Percentiles rank a stretch among this genome's conserved stretches.
These are phyloP conservation scores for Phalaenopsis equestris DNA, from an alignment of 106 monocot genomes.

Conservation along the genomic window DNA sequence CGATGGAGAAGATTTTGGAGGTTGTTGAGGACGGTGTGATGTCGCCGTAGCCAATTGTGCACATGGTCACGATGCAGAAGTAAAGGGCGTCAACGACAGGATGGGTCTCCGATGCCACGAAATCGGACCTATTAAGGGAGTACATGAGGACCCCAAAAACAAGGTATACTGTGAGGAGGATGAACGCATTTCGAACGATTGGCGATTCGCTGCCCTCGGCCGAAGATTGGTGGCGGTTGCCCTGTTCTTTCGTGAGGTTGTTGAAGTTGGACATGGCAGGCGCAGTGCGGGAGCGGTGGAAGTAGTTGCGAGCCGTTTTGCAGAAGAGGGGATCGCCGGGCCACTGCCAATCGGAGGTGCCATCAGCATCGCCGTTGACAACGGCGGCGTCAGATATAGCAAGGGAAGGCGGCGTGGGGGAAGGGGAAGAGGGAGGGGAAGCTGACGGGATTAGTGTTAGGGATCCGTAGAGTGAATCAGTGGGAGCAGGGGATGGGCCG, in stretches of 20 bases:
- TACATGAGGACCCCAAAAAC: constrained; percentile 57
- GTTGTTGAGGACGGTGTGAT: constrained; percentile 66
- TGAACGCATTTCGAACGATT: constrained; percentile 39
- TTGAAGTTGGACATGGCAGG: constrained; percentile 44
- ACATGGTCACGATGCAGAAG: constrained; percentile 95
- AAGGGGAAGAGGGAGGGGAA: background rate
- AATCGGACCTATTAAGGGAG: constrained; percentile 35
- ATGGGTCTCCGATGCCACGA: constrained; percentile 41
- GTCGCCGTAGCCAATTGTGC: constrained; percentile 93
- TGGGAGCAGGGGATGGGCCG: constrained; percentile 22
- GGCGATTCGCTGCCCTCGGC: constrained; percentile 13
- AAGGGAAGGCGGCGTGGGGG: constrained; percentile 5
- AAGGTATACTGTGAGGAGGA: constrained; percentile 63
- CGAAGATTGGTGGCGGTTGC: background rate
- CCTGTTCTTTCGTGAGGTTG: background rate
- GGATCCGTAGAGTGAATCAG: constrained; percentile 1
- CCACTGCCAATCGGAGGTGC: background rate
- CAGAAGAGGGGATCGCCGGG: background rate
- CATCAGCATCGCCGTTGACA: background rate
- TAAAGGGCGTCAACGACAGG: constrained; percentile 78
- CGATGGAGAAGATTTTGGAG: constrained; percentile 78
- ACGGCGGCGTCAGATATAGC: background rate
- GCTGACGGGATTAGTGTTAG: constrained; percentile 2
- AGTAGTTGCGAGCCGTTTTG: constrained; percentile 17
- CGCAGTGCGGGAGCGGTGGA: constrained; percentile 73